Conservation (phyloP, 371 early-diverging fungal species). For the Choanephora cucurbitarum region DNA sequence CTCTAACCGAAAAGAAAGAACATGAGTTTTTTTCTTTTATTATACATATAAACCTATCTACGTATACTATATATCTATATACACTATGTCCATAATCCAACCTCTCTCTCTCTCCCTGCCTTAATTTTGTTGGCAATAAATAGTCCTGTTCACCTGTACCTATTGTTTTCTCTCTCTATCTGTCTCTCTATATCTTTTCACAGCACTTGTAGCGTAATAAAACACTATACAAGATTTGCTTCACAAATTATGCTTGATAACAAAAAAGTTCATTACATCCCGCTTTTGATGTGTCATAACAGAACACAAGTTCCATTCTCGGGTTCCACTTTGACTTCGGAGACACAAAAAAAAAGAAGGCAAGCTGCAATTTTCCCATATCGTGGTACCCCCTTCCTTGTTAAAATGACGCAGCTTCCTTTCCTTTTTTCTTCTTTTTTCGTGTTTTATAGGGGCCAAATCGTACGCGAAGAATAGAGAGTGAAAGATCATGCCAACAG, state of each 20-base stretch:
- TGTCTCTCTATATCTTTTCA: too few species aligned
- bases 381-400: neutral
- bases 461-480: neutral
- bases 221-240: too few species aligned
- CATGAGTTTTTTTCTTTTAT: neutral
- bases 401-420: neutral
- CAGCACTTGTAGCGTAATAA: too few species aligned
- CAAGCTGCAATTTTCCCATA: neutral
- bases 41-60: neutral
- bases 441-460: neutral
- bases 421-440: neutral
- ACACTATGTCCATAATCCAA: too few species aligned
- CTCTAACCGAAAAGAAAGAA: neutral
- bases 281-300: too few species aligned
- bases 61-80: neutral
- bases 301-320: too few species aligned
- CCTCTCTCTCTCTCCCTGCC: neutral
- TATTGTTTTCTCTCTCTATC: too few species aligned
- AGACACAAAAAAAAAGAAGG: neutral
- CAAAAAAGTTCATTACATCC: too few species aligned
- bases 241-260: too few species aligned
- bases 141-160: too few species aligned
- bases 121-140: neutral
- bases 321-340: too few species aligned
- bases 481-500: conserved; percentile 1